Base-by-base conservation (phyloP, 1,139 yeast species). In the Saccharomycopsis phalli region DNA sequence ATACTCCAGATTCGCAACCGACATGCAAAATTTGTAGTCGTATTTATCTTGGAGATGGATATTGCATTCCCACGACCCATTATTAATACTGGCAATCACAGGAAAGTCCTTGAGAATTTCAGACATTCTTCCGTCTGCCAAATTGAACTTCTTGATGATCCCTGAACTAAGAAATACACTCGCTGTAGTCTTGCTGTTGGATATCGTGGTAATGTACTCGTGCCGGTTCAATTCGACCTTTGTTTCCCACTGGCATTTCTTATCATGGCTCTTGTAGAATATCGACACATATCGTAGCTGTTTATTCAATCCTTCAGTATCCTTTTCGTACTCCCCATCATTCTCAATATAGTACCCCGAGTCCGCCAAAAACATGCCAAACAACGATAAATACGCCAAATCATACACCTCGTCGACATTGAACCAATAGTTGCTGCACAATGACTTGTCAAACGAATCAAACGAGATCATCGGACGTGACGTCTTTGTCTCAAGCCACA, bases 91-190 rank as follows among this genome's bases (percentile, higher is more conserved):
- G 4, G 60, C 59, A 22, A 59, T 51, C 29, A 58, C 52, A 10
- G 63, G 62, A 16, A 56, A 56, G 32, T 53, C 51, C 47, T 56
- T 60, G 41, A 55, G 58, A 20, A 60, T 51, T 18, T 60, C 48
- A 34, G 56, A 50, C 10, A 56, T 44, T n/a, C 59, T 49, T 6
- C 65, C 64, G 44, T 31, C 39, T 6, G 48, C 52, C 16, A 57
- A 37, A 40, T 54, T 55, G 47, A 49, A 59, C 20, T 49, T 50
- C 37, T 60, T 53, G 4, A 58, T 49, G 29, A 53, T 51, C 2
- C 65, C 65, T 2, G 47, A 38, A 8, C 59, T 58, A 1, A 62
- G 53, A 30, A 57, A 51, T 17, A 59, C 57, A 40, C 52, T 55
- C 4, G 51, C 47, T 8, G 47, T 37, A 1, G 45, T 46, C 21